A percentile compares a stretch with the other conserved stretches of the same genome.
These are phyloP conservation scores for Pharus latifolius DNA, from an alignment of 176 grass and related monocot species.

Conservation along the genomic window DNA sequence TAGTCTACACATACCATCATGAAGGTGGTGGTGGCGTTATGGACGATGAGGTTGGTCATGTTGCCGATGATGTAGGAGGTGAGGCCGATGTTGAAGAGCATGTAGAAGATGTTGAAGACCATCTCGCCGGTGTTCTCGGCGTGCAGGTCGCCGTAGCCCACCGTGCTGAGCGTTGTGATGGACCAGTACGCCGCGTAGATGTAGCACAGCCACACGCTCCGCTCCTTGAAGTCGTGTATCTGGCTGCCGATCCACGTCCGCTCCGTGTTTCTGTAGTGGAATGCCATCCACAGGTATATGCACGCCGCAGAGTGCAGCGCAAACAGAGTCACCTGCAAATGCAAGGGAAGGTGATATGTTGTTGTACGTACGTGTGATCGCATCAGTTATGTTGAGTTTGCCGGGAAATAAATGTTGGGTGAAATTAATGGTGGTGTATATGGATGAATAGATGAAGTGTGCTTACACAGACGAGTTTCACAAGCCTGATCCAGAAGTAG, in stretches of 20 bases:
- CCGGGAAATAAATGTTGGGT: neutral
- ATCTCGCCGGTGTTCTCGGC: slow-evolving; percentile 40
- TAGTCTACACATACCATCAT: slow-evolving; percentile 26
- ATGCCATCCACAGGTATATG: slow-evolving; percentile 40
- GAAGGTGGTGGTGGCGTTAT: slow-evolving; percentile 23
- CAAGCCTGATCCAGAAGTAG: slow-evolving; percentile 48
- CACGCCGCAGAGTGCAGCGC: slow-evolving; percentile 40
- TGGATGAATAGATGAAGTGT: neutral
- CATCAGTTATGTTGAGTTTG: no score
- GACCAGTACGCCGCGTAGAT: slow-evolving; percentile 51
- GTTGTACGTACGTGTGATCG: no score
- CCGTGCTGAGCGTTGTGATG: slow-evolving; percentile 48
- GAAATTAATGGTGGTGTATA: neutral
- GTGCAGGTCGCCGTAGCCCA: slow-evolving; percentile 68
- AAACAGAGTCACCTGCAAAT: slow-evolving; percentile 45
- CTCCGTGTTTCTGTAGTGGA: slow-evolving; percentile 13
- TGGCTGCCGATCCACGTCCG: slow-evolving; percentile 48
- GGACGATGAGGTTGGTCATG: slow-evolving; percentile 74
- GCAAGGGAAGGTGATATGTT: no score
- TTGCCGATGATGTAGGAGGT: slow-evolving; percentile 63
- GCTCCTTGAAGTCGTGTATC: neutral
- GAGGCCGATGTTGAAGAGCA: slow-evolving; percentile 66
- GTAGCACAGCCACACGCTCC: slow-evolving; percentile 52
- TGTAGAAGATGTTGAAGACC: slow-evolving; percentile 42
- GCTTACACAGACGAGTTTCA: slow-evolving; percentile 45